Base-by-base conservation (phyloP, 345 rosid species). In the Aethionema arabicum region DNA sequence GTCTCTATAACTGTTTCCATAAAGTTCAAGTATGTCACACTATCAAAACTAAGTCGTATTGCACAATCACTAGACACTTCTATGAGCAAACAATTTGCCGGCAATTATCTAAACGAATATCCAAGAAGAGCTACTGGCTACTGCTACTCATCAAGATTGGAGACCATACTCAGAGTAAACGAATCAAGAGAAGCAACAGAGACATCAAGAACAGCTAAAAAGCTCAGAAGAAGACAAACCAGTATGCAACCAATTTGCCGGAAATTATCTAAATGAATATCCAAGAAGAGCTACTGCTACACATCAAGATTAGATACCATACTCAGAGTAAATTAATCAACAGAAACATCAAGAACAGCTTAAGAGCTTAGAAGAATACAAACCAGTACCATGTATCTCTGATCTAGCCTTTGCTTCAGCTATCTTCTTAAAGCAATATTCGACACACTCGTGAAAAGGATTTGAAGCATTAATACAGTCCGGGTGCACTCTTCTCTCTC, bases 401-500 rank as follows among this genome's bases (percentile, higher is more conserved):
- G 51, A 52, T 35, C 16, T 72, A 1, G 80, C 78, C 72, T 75
- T 79, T 4, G 79, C 82, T 77, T 84, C 88, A 4, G 88, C 95
- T 30, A 93, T 90, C 69, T 75, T 84, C 58, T 57, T 66, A 54
- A 90, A 87, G 80, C 96, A 90, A 72, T 80, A 93, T 36, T 87
- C 99, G 0, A 83, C 91, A 47, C 89, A 85, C 54, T 85, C 89
- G 14, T 85, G 91, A 68, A 77, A 85, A 43, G 87, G 95, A 72
- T 87, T 87, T 8, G 83, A 78, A 3, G 89, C 89, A 56, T 85
- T 87, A 49, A 78, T 82, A 72, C 89, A 86, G 43, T 80, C 87
- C 0, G 79, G 82, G 11, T 86, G 92, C 15, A 83, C 85, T 59
- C 78, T 77, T 61, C 81, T 75, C 37, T 78, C 83, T 43, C 56